Percentiles rank a stretch among this genome's conserved stretches.
Evolutionary conservation across 129 eudicot species (phyloP).

Genomic region (Flaveria brownii): DNA sequence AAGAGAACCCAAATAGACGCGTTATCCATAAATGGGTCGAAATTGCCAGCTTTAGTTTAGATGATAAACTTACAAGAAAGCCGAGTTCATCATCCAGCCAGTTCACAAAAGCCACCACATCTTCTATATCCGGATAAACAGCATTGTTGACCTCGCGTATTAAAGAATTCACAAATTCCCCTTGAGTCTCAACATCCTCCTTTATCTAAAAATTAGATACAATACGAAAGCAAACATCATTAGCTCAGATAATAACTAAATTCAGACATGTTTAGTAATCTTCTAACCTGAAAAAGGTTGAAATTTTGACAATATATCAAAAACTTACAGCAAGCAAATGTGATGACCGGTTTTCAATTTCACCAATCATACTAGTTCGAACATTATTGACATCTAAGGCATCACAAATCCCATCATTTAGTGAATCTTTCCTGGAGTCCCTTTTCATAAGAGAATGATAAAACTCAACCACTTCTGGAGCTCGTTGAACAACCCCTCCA

Average conservation of each 20-base stretch:
- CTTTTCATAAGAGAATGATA: slow-evolving; percentile 97
- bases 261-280: not conserved
- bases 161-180: slow-evolving; percentile 81
- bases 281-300: not conserved
- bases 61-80: slow-evolving; percentile 71
- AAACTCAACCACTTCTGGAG: slow-evolving; percentile 94
- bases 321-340: slow-evolving; percentile 90
- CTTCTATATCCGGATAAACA: slow-evolving; percentile 72
- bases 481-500: slow-evolving; percentile 72
- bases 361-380: slow-evolving; percentile 87
- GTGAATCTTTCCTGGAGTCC: slow-evolving; percentile 74
- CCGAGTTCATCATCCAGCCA: slow-evolving; percentile 98
- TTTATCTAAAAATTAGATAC: slow-evolving; percentile 55
- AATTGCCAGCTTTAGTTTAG: not conserved
- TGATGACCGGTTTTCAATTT: slow-evolving; percentile 91
- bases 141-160: slow-evolving; percentile 86
- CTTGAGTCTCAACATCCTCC: slow-evolving; percentile 98
- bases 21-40: not conserved
- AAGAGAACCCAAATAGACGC: not conserved
- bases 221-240: not conserved
- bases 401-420: slow-evolving; percentile 58
- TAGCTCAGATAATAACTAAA: not conserved
- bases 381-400: slow-evolving; percentile 61
- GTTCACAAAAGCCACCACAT: slow-evolving; percentile 88
- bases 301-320: not conserved